Base-by-base conservation (phyloP, 2,329 filamentous ascomycete genomes). In the Capronia americana region DNA sequence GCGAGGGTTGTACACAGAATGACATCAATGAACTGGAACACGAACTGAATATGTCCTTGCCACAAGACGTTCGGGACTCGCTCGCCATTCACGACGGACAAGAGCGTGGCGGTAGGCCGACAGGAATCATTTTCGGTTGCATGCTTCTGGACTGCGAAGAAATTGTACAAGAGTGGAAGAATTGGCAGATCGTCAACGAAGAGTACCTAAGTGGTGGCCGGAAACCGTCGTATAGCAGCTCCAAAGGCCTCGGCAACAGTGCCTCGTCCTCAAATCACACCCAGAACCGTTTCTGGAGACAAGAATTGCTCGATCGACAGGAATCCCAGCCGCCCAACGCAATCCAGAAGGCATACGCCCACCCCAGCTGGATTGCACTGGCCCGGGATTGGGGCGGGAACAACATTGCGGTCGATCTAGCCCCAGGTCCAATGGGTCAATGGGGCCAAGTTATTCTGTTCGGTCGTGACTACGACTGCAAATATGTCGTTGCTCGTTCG, bases 131-230 rank as follows among this genome's bases (percentile, higher is more conserved):
- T 68, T 98, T 99, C 74, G 87, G 93, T 67, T 90, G 88, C 77
- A 99, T 99, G 95, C 82, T 99, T 70, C 87, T 99, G 65, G 95
- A 99, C 78, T 98, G 95, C 76, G 95, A 99, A 79, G 95, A 99
- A 77, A 97, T 99, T 73, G 90, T 97, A 24, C 93, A 97, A 78
- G 95, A 99, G 77, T 98, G 94, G 92, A 90, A 92, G 74, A 96
- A 97, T 76, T 99, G 95, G 95, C 89, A 92, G 73, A 89, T 87
- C 69, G 95, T 99, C 69, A 97, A 97, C 76, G 88, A 94, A 65
- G 92, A 97, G 75, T 97, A 91, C 77, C 85, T 98, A 66, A 84
- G 87, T 50, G 84, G 87, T 46, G 77, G 78, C 20, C 77, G 80
- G 78, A 57, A 81, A 79, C 74, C 84, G 82, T 88, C 90, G 4